Base-by-base conservation (phyloP, 495 filamentous ascomycete species). In the Hypoxylon intermedium region DNA sequence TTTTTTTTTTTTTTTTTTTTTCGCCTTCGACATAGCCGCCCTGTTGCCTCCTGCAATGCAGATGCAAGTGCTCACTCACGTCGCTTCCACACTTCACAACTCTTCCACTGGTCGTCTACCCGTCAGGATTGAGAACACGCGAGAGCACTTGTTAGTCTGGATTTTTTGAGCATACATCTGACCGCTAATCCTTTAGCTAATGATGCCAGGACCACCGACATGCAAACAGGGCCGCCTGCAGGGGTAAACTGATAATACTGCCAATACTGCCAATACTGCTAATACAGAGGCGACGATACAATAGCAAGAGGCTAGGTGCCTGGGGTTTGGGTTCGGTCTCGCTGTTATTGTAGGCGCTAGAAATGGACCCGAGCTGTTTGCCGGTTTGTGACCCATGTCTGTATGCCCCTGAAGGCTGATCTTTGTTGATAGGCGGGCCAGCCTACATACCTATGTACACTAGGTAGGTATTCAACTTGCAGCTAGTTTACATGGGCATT, bases 341-440 rank as follows among this genome's bases (percentile, higher is more conserved):
- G 40, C 20, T 55, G 15, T 38, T 15, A 44, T 41, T 50, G 41
- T 56, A 60, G 62, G 62, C 51, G 51, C 52, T 60, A 60, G 62
- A 60, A 65, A 65, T 60, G 62, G 21, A 26, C 56, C 62, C 62
- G 62, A 65, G 40, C 26, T 56, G 62, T 34, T 57, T 65, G 62
- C 62, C 47, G 62, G 49, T 50, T 64, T 33, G 38, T 48, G 7
- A 30, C 34, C 45, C 42, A 44, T 19, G 40, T 38, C 38, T 28
- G 21, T 21, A 16, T 36, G 38, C 12, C 60, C 60, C 60, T n/a
- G n/a, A n/a, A n/a, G n/a, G n/a, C 54, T 53, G 60, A 58, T 53
- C 53, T 54, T 45, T 34, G 31, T 21, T 51, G n/a, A 56, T 54
- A 52, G 34, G 50, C 15, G 37, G n/a, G n/a, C n/a, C n/a, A 20